Evolutionary conservation across 163 green algal genomes (phyloP).

Genomic region (Smithsoniella earleae): DNA sequence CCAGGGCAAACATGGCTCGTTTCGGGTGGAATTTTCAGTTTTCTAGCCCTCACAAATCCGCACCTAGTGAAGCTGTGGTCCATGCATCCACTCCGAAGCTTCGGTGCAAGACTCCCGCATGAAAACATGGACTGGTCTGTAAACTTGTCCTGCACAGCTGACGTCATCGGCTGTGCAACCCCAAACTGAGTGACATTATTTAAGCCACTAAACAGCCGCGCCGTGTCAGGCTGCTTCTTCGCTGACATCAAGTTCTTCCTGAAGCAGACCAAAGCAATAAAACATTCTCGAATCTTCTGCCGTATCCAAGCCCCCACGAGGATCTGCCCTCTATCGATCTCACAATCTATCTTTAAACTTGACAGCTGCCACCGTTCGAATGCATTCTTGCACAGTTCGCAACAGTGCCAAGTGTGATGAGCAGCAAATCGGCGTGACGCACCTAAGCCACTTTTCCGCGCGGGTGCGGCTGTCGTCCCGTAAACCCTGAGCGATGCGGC

Average conservation of each 20-base stretch:
- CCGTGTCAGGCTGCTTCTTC: slow-evolving; percentile 47
- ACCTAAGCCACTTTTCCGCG: background rate
- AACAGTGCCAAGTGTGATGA: no score
- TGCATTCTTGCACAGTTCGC: no score
- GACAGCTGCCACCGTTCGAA: slow-evolving; percentile 27
- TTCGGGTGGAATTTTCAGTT: no score
- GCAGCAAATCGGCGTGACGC: background rate
- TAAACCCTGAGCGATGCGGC: no score
- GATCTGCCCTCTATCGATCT: no score
- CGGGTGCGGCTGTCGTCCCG: slow-evolving; percentile 30
- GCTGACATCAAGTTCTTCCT: slow-evolving; percentile 53
- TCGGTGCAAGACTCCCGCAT: slow-evolving; percentile 60
- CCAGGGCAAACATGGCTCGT: no score
- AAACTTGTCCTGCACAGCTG: slow-evolving; percentile 38
- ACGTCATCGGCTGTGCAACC: slow-evolving; percentile 45
- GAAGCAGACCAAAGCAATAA: slow-evolving; percentile 35
- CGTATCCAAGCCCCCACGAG: no score
- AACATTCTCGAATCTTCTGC: slow-evolving; percentile 16
- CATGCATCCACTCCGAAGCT: slow-evolving; percentile 66
- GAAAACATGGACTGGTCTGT: slow-evolving; percentile 67
- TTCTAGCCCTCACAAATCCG: no score
- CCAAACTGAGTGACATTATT: slow-evolving; percentile 63
- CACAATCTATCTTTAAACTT: no score
- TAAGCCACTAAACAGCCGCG: slow-evolving; percentile 43
- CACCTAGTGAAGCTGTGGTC: slow-evolving; percentile 69